Evolutionary conservation across 2,329 filamentous ascomycete genomes (phyloP).

Genomic region (Fulvia fulva): DNA sequence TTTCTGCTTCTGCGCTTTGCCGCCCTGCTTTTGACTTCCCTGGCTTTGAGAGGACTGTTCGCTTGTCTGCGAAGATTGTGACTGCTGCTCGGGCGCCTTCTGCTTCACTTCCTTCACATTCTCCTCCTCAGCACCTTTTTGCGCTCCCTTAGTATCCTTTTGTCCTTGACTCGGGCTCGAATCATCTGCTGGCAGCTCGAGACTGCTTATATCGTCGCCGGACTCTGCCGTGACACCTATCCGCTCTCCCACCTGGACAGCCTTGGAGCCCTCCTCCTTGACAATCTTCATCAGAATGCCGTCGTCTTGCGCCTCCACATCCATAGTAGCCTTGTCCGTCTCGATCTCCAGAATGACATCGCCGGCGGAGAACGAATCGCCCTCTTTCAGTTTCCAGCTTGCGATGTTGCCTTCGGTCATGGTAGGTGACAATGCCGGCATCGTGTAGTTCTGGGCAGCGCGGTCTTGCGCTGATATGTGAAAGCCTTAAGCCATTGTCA

Average conservation of each 20-base stretch:
- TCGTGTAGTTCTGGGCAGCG: constrained; percentile 81
- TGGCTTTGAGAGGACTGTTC: not conserved
- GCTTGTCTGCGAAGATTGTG: constrained; percentile 6
- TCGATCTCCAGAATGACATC: constrained; percentile 90
- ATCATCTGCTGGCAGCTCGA: constrained; percentile 73
- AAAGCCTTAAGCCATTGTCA: constrained; percentile 23
- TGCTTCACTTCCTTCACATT: constrained; percentile 11
- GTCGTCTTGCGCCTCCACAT: constrained; percentile 88
- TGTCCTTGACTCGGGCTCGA: constrained; percentile 26
- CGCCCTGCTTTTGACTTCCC: constrained; percentile 18
- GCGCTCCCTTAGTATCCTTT: constrained; percentile 8
- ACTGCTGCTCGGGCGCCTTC: constrained; percentile 7
- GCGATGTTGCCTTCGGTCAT: constrained; percentile 93
- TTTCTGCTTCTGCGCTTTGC: constrained; percentile 59
- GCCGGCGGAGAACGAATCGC: constrained; percentile 74
- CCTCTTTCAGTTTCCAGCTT: constrained; percentile 81
- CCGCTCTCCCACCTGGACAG: constrained; percentile 70
- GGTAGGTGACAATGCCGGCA: constrained; percentile 86
- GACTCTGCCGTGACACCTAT: constrained; percentile 80
- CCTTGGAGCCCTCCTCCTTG: constrained; percentile 68
- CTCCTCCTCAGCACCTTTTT: constrained; percentile 12
- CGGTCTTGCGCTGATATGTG: constrained; percentile 37
- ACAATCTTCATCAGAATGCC: constrained; percentile 82
- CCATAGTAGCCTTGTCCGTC: constrained; percentile 92
- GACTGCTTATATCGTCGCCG: constrained; percentile 70